These are phyloP conservation scores for Entophlyctis helioformis DNA, from an alignment of 192 early-diverging fungal species.

Conservation along the genomic window DNA sequence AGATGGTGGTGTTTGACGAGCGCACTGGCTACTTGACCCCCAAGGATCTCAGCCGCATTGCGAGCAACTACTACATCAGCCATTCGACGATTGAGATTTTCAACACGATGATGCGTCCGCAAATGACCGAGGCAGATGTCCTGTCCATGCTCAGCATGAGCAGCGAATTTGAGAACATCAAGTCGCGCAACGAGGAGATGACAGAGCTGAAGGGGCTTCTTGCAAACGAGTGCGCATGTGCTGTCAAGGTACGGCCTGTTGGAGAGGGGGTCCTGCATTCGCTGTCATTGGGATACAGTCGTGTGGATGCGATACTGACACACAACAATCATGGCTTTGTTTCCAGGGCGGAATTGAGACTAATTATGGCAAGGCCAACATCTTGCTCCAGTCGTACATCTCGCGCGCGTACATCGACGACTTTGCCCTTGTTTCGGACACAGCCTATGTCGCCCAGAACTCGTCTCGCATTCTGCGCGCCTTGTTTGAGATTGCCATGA, in stretches of 20 bases:
- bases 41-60: slow-evolving; percentile 88
- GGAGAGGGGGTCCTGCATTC: no score
- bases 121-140: slow-evolving; percentile 90
- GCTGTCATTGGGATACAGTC: no score
- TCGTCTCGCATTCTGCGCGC: slow-evolving; percentile 85
- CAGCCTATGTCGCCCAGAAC: slow-evolving; percentile 89
- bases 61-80: slow-evolving; percentile 86
- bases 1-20: slow-evolving; percentile 90
- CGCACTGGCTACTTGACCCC: slow-evolving; percentile 69
- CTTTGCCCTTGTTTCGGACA: slow-evolving; percentile 91
- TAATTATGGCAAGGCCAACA: slow-evolving; percentile 85
- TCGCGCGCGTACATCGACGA: slow-evolving; percentile 70
- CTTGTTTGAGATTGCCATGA: slow-evolving; percentile 88
- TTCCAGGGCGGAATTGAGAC: slow-evolving; percentile 63
- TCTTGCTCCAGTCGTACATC: slow-evolving; percentile 82
- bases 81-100: slow-evolving; percentile 79
- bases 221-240: slow-evolving; percentile 64
- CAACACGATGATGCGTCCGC: slow-evolving; percentile 71
- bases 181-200: slow-evolving; percentile 78
- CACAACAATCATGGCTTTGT: background rate
- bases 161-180: slow-evolving; percentile 92
- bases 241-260: slow-evolving; percentile 71
- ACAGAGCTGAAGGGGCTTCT: slow-evolving; percentile 66
- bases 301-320: no score
- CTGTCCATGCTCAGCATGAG: slow-evolving; percentile 78